Evolutionary conservation across 2,329 filamentous ascomycete species (phyloP), one percentile per base, ranked within the genome.

Genomic region (Chaetomiaceae sp.): DNA sequence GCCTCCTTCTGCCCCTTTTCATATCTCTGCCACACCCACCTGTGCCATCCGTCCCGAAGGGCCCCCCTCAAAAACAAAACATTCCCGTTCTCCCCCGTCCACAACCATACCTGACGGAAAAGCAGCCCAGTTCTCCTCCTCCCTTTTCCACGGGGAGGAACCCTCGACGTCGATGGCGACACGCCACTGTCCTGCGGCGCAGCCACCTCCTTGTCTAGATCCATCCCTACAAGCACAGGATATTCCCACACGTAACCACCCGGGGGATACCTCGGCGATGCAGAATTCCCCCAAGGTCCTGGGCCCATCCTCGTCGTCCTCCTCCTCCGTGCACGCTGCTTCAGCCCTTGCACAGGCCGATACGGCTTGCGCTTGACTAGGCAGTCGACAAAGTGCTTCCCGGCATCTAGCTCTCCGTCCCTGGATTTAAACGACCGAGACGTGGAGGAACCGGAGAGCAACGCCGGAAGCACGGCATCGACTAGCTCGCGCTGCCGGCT

Each of bases 41-140:
- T n/a, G n/a, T n/a, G n/a, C n/a, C n/a, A n/a, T n/a, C n/a, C 38
- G 4, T 51, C 52, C 66, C 65, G 65, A 5, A 58, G 9, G 4
- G 63, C 61, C 13, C 60, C 54, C 42, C 71, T 66, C 13, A 72
- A 34, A 14, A 71, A 60, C 13, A 73, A 57, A 8, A 72, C 64
- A 14, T 65, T 57, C 10, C 60, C 63, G 34, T 58, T 60, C 1
- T 53, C 48, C 3, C 60, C 53, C 14, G 58, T 50, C 70, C 71
- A 73, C 11, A 71, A 42, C 18, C 67, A 69, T 5, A 62, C 69
- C 4, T 65, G 67, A 21, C 66, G 68, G 29, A 72, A 67, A 13
- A 66, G 47, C 8, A 60, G 65, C 1, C 56, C 58, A 6, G 55
- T 4, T 18, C 61, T 59, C 5, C 38, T 42, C 0, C 62, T 62